phyloP scores from a whole-genome alignment of 1,284 basidiomycete genomes.

The Pholiota adiposa region DNA sequence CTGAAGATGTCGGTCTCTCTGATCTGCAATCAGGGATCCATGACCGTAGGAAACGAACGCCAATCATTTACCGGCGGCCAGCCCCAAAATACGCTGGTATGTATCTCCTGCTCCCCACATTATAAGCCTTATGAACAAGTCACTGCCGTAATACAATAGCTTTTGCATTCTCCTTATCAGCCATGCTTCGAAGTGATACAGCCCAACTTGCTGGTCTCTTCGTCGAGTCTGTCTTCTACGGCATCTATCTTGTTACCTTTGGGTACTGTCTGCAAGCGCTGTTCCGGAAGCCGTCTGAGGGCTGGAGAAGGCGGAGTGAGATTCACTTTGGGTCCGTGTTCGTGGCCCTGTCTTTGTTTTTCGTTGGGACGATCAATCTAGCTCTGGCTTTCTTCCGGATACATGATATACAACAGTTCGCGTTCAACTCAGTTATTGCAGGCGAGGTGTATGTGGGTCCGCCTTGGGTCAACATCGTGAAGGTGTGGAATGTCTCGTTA shows the following conservation, averaged over 20 bases:
- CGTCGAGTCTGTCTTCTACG: slow-evolving; percentile 9
- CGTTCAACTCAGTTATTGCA: neutral
- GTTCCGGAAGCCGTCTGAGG: slow-evolving; percentile 4
- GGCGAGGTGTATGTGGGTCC: neutral
- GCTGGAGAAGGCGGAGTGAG: slow-evolving; percentile 4
- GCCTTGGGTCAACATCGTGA: slow-evolving; percentile 5
- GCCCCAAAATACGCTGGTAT: neutral
- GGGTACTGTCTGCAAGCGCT: slow-evolving; percentile 4
- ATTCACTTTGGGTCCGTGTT: neutral
- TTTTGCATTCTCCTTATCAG: neutral
- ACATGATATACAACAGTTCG: neutral
- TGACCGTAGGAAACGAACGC: neutral
- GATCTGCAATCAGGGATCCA: too few species aligned
- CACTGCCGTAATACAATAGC: neutral
- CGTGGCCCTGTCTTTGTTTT: slow-evolving; percentile 8
- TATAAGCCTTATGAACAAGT: neutral
- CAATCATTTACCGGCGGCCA: neutral
- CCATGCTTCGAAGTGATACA: slow-evolving; percentile 6
- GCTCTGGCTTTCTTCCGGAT: slow-evolving; percentile 1
- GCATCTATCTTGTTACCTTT: slow-evolving; percentile 11
- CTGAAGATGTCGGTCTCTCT: too few species aligned
- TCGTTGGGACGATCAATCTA: slow-evolving; percentile 1
- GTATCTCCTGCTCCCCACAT: neutral
- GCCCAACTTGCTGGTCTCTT: slow-evolving; percentile 12
- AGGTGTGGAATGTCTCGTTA: neutral